Conservation (phyloP, 2,329 filamentous ascomycete species). For the Cordyceps militaris region DNA sequence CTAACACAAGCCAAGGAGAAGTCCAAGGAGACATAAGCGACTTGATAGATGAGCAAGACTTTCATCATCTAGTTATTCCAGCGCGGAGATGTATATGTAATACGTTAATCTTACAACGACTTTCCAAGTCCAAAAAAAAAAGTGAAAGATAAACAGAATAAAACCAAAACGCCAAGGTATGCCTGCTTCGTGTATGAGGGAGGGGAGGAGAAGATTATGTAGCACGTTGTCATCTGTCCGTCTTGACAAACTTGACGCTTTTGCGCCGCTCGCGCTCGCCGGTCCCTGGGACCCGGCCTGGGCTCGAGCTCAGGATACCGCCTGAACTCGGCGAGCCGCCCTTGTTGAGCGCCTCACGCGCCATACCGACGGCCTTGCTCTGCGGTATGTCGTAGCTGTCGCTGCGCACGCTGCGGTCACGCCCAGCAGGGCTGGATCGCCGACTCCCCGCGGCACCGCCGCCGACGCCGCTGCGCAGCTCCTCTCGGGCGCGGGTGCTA, state of each 20-base stretch:
- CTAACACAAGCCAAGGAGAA: not conserved
- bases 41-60: not conserved
- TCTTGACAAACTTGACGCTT: conserved; percentile 55
- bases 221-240: conserved; percentile 22
- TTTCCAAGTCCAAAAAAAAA: not conserved
- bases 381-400: conserved; percentile 50
- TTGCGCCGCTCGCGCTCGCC: conserved; percentile 50
- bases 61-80: not conserved
- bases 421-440: conserved; percentile 22
- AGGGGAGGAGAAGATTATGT: not conserved
- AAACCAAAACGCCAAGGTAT: not conserved
- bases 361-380: conserved; percentile 54
- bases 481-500: conserved; percentile 22
- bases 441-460: conserved; percentile 17
- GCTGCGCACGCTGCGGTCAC: conserved; percentile 27
- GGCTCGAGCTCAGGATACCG: conserved; percentile 44
- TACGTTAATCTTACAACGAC: conserved; percentile 8
- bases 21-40: not conserved
- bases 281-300: conserved; percentile 30
- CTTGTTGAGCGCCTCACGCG: conserved; percentile 44
- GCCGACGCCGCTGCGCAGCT: conserved; percentile 17
- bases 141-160: not conserved
- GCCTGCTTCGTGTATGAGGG: not conserved
- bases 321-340: conserved; percentile 15
- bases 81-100: not conserved